A percentile compares a stretch with the other conserved stretches of the same genome.
Evolutionary conservation across 148 eudicot genomes (phyloP).

Genomic region (Silene conica): DNA sequence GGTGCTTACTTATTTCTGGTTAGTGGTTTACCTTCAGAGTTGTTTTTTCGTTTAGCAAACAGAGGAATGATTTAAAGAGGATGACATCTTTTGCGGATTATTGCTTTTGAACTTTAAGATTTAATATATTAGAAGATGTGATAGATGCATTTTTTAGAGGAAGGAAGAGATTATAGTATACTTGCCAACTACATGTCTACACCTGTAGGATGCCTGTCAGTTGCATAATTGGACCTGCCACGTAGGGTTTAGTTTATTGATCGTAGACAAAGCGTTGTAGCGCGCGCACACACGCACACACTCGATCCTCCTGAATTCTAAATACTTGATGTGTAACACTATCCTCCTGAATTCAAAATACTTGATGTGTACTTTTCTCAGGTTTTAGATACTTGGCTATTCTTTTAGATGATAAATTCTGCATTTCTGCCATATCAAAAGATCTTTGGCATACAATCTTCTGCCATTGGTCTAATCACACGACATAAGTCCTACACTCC

Average conservation of each 20-base stretch:
- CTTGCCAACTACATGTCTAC: conserved; percentile 9
- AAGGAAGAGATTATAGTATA: neutral
- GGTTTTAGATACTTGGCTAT: neutral
- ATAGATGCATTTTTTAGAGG: neutral
- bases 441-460: neutral
- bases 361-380: neutral
- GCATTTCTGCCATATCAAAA: neutral
- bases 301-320: too few relatives aligned
- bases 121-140: neutral
- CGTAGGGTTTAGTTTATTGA: neutral
- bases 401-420: neutral
- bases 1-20: neutral
- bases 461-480: neutral
- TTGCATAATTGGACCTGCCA: neutral
- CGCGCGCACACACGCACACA: too few relatives aligned
- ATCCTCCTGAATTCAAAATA: neutral
- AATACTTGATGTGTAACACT: neutral
- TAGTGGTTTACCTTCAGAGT: neutral
- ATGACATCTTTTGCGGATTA: neutral
- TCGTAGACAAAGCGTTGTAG: neutral
- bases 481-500: neutral
- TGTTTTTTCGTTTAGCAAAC: neutral
- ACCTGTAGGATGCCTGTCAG: neutral
- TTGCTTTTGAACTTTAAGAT: too few relatives aligned
- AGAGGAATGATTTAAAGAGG: neutral